Conservation (phyloP, 2,329 filamentous ascomycete species). For the Alternaria triticimaculans region DNA sequence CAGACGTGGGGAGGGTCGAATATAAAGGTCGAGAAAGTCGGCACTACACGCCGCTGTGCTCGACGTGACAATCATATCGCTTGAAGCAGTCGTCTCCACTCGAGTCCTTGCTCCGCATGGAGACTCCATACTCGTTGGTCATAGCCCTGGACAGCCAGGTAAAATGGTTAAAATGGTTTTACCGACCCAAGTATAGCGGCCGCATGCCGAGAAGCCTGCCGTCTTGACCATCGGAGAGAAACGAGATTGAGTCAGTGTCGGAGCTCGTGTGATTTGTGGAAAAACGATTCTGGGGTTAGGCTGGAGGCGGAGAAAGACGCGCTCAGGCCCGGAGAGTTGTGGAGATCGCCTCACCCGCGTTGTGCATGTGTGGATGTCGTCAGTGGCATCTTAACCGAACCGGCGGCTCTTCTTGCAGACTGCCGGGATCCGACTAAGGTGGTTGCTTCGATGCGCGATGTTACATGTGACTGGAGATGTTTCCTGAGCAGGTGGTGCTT, state of each 20-base stretch:
- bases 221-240: conserved; percentile 9
- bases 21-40: conserved; percentile 14
- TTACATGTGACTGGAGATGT: conserved; percentile 8
- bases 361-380: conserved; percentile 10
- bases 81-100: conserved; percentile 9
- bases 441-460: neutral
- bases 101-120: conserved; percentile 12
- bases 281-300: conserved; percentile 7
- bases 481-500: conserved; percentile 3
- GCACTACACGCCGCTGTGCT: neutral
- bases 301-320: conserved; percentile 8
- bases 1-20: conserved; percentile 2
- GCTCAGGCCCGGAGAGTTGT: conserved; percentile 7
- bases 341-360: conserved; percentile 22
- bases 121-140: conserved; percentile 4
- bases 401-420: conserved; percentile 2
- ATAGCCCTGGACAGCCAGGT: neutral
- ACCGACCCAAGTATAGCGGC: conserved; percentile 3
- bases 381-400: conserved; percentile 11
- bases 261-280: conserved; percentile 16
- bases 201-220: conserved; percentile 3
- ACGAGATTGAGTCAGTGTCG: conserved; percentile 4
- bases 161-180: conserved; percentile 10
- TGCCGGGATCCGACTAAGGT: conserved; percentile 1
- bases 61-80: neutral